phyloP scores from a whole-genome alignment of 768 basidiomycete species.

The Macrolepiota albuminosa region DNA sequence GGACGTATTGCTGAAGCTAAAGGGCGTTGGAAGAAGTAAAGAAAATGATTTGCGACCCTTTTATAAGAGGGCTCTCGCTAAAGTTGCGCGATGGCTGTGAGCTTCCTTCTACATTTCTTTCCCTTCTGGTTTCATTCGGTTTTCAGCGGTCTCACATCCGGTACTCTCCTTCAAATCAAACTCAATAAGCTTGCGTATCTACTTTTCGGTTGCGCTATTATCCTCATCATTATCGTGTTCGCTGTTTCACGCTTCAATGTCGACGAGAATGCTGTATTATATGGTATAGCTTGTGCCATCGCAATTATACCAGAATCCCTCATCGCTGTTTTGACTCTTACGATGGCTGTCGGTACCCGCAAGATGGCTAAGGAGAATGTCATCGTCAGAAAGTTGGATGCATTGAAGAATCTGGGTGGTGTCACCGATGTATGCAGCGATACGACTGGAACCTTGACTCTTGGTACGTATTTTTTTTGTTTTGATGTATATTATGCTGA shows the following conservation, averaged over 20 bases:
- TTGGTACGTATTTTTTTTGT: slow-evolving; percentile 19
- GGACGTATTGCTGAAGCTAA: too few relatives aligned
- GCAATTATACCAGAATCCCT: too few relatives aligned
- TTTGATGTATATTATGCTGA: background rate
- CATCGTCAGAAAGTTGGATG: slow-evolving; percentile 58
- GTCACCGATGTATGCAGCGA: slow-evolving; percentile 56
- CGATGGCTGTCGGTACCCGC: too few relatives aligned
- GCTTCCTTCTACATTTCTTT: slow-evolving; percentile 7
- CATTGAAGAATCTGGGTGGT: slow-evolving; percentile 56
- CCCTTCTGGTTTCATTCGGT: background rate
- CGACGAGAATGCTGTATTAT: too few relatives aligned
- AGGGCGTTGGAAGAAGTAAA: slow-evolving; percentile 3
- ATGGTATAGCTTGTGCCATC: too few relatives aligned
- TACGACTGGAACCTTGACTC: slow-evolving; percentile 60
- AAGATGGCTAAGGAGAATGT: too few relatives aligned
- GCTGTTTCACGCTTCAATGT: too few relatives aligned
- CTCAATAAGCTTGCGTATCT: slow-evolving; percentile 32
- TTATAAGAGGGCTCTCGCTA: slow-evolving; percentile 18
- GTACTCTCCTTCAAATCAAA: slow-evolving; percentile 35
- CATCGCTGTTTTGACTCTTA: too few relatives aligned
- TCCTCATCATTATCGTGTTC: too few relatives aligned
- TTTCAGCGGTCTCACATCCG: too few relatives aligned
- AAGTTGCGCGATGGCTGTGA: slow-evolving; percentile 23
- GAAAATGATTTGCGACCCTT: slow-evolving; percentile 20
- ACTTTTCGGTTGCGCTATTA: too few relatives aligned